Conservation (phyloP, 2,329 filamentous ascomycete genomes). For the Zasmidium citrigriseum region DNA sequence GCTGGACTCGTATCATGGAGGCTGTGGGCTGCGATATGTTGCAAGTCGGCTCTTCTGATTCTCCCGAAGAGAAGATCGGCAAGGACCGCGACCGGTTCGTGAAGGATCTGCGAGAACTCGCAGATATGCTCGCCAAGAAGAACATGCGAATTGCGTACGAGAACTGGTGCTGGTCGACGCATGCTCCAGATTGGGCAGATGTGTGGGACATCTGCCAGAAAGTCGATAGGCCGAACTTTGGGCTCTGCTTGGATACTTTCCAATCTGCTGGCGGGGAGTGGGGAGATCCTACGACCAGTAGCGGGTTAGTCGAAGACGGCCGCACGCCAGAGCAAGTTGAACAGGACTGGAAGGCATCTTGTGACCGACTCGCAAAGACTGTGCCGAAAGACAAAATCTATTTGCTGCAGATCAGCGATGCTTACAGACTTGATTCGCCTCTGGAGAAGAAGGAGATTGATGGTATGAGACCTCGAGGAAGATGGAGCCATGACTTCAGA, state of each 20-base stretch:
- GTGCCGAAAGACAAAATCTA: slow-evolving; percentile 72
- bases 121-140: slow-evolving; percentile 60
- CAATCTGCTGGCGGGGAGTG: slow-evolving; percentile 73
- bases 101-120: slow-evolving; percentile 63
- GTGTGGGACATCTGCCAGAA: slow-evolving; percentile 68
- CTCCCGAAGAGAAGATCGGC: slow-evolving; percentile 55
- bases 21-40: slow-evolving; percentile 69
- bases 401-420: slow-evolving; percentile 73
- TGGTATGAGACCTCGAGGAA: slow-evolving; percentile 61
- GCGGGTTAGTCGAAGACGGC: slow-evolving; percentile 58
- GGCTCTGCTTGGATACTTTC: slow-evolving; percentile 77
- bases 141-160: slow-evolving; percentile 70
- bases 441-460: slow-evolving; percentile 53
- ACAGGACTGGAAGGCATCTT: slow-evolving; percentile 36
- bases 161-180: slow-evolving; percentile 80
- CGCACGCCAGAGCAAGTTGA: slow-evolving; percentile 49
- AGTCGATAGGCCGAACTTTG: slow-evolving; percentile 66
- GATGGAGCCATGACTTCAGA: slow-evolving; percentile 72
- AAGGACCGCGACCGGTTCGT: slow-evolving; percentile 55
- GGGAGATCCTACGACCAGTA: slow-evolving; percentile 67
- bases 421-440: slow-evolving; percentile 62
- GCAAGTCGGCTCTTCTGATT: slow-evolving; percentile 68
- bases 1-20: slow-evolving; percentile 73
- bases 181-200: slow-evolving; percentile 67
- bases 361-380: slow-evolving; percentile 54